Evolutionary conservation across 225 moss, liverwort and hornwort genomes (phyloP).

Genomic region (Neckera pumila): DNA sequence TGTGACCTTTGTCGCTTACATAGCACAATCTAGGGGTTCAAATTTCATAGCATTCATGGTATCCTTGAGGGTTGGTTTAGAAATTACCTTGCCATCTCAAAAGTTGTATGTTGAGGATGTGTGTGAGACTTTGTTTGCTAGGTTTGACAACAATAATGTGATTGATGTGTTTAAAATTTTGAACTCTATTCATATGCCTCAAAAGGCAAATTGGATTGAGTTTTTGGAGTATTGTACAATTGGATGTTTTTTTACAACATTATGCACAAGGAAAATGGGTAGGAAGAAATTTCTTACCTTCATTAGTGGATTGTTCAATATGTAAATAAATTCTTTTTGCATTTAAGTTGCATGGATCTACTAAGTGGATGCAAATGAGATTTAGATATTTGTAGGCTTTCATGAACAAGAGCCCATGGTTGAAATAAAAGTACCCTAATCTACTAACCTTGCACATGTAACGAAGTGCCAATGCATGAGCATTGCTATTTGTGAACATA

Average conservation of each 20-base stretch:
- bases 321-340: too few relatives aligned
- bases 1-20: too few relatives aligned
- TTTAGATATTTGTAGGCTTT: background rate
- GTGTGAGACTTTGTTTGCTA: background rate
- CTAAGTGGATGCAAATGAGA: background rate
- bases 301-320: too few relatives aligned
- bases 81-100: background rate
- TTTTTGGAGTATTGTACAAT: background rate
- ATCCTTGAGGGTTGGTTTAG: too few relatives aligned
- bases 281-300: too few relatives aligned
- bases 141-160: background rate
- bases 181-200: background rate
- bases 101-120: background rate
- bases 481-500: too few relatives aligned
- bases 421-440: background rate
- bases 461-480: too few relatives aligned
- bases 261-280: background rate
- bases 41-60: too few relatives aligned
- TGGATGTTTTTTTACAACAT: fast-evolving
- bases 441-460: background rate
- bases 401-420: fast-evolving
- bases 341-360: background rate
- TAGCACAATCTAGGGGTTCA: too few relatives aligned
- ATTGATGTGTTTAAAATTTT: background rate
- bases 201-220: background rate